These are phyloP conservation scores for Eimeria sp. DNA, from an alignment of 169 alveolate genomes.

Conservation along the genomic window DNA sequence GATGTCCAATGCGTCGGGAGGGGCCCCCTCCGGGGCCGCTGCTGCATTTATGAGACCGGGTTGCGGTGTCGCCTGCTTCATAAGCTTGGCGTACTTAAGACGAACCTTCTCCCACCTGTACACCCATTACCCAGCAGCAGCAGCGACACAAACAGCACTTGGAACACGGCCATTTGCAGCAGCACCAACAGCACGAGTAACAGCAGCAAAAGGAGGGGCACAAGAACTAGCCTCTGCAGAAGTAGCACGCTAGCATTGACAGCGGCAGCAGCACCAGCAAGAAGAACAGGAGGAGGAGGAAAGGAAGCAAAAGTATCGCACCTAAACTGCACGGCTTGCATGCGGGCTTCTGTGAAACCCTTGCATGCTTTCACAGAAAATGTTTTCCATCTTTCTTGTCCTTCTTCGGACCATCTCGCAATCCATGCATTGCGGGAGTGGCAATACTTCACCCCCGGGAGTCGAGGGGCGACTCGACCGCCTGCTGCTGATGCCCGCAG, in stretches of 20 bases:
- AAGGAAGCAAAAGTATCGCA: neutral
- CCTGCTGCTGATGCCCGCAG: constrained; percentile 9
- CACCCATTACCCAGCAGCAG: neutral
- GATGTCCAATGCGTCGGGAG: constrained; percentile 9
- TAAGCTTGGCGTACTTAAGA: neutral
- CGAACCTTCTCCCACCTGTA: constrained; percentile 38
- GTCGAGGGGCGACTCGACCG: constrained; percentile 5
- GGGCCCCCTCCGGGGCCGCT: neutral
- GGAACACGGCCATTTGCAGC: too few relatives aligned
- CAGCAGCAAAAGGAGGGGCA: too few relatives aligned
- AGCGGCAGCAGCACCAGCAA: neutral
- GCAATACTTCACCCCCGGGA: constrained; percentile 67
- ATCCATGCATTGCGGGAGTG: constrained; percentile 73
- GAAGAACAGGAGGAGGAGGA: neutral
- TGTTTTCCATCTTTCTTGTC: constrained; percentile 71
- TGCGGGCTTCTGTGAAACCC: constrained; percentile 55
- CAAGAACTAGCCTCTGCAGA: neutral
- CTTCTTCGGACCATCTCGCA: constrained; percentile 72
- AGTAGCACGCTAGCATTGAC: too few relatives aligned
- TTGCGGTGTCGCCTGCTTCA: constrained; percentile 34
- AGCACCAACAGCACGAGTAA: too few relatives aligned
- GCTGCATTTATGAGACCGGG: neutral
- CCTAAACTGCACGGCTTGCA: constrained; percentile 60
- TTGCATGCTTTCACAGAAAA: constrained; percentile 47
- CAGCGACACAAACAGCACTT: too few relatives aligned